These are phyloP conservation scores for Herpetospermum pedunculosum DNA, from an alignment of 306 rosid genomes.

Conservation along the genomic window DNA sequence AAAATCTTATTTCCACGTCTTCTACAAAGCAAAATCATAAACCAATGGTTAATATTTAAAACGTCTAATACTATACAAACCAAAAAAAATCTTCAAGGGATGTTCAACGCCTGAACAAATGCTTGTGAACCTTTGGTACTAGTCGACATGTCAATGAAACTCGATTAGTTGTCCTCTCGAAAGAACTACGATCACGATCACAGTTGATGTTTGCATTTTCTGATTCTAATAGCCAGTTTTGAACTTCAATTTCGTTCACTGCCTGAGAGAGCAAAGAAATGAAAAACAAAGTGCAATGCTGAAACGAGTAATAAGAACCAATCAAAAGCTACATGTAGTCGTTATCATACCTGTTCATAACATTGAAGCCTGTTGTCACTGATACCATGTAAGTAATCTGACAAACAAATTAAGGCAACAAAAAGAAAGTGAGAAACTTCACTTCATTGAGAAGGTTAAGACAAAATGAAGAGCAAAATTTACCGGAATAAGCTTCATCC, in stretches of 20 bases:
- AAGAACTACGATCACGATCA: conserved; percentile 20
- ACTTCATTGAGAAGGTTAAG: background rate
- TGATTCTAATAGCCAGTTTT: conserved; percentile 12
- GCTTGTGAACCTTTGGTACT: conserved; percentile 68
- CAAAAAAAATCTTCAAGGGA: background rate
- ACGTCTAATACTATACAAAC: background rate
- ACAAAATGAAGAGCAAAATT: background rate
- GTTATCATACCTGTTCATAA: conserved; percentile 44
- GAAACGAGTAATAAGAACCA: background rate
- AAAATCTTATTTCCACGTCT: background rate
- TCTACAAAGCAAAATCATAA: background rate
- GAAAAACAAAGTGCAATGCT: background rate
- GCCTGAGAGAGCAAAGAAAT: conserved; percentile 31
- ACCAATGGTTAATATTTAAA: background rate
- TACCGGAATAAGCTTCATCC: conserved; percentile 77
- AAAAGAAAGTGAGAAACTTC: background rate
- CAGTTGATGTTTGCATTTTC: conserved; percentile 20
- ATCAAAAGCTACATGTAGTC: background rate
- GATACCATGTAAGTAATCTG: conserved; percentile 89
- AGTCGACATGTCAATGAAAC: conserved; percentile 69
- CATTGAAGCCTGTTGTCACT: conserved; percentile 34
- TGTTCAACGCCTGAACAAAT: conserved; percentile 49
- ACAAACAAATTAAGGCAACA: background rate
- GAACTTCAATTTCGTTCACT: conserved; percentile 49
- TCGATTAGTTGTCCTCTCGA: conserved; percentile 42